These are phyloP conservation scores for Phytophthora agathidicida DNA, from an alignment of 352 stramenopile genomes.

Conservation along the genomic window DNA sequence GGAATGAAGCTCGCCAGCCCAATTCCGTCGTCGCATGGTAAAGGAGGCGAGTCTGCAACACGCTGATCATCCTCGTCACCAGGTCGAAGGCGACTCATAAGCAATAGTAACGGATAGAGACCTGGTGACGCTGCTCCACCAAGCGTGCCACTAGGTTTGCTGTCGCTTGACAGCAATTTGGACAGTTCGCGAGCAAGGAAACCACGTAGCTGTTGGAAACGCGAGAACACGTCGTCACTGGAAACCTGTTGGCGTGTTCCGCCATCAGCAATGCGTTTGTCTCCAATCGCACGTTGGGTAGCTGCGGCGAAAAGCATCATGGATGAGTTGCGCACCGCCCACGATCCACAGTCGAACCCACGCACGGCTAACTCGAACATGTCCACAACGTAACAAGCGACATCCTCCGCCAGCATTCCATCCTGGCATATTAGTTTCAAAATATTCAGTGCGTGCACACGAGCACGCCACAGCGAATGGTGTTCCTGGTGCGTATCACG, in stretches of 20 bases:
- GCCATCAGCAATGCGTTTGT: conserved; percentile 85
- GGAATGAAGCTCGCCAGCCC: conserved; percentile 60
- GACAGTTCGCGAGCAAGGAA: conserved; percentile 70
- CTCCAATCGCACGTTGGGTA: conserved; percentile 78
- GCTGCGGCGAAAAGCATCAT: conserved; percentile 93
- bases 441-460: conserved; percentile 90
- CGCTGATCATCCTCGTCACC: conserved; percentile 57
- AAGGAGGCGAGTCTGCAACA: conserved; percentile 17
- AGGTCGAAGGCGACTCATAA: conserved; percentile 77
- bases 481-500: conserved; percentile 43
- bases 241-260: conserved; percentile 65
- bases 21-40: conserved; percentile 21
- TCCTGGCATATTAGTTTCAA: conserved; percentile 92
- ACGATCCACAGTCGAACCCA: conserved; percentile 85
- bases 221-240: conserved; percentile 78
- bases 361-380: conserved; percentile 86
- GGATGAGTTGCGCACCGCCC: conserved; percentile 90
- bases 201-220: conserved; percentile 69
- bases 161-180: conserved; percentile 37
- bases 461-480: conserved; percentile 72
- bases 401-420: conserved; percentile 84
- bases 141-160: conserved; percentile 15
- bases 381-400: conserved; percentile 81
- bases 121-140: conserved; percentile 52
- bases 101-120: conserved; percentile 80